Conservation (phyloP, 2,329 filamentous ascomycete species). For the Grosmannia huntii region DNA sequence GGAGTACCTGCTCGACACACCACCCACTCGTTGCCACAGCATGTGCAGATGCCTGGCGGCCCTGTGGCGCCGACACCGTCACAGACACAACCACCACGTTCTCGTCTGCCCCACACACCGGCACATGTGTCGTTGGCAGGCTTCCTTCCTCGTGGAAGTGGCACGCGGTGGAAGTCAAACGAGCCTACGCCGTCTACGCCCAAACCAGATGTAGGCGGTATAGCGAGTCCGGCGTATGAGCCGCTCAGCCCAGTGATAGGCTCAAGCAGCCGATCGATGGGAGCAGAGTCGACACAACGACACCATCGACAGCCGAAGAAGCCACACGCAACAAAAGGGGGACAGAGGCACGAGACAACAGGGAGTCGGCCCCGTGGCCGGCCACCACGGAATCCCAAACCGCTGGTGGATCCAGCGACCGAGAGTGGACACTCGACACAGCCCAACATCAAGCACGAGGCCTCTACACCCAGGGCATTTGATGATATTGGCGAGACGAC, state of each 20-base stretch:
- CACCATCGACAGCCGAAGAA: conserved; percentile 6
- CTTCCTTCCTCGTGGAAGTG: conserved; percentile 20
- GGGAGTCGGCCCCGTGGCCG: conserved; percentile 1
- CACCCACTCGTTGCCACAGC: conserved; percentile 5
- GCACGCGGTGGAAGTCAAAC: conserved; percentile 46
- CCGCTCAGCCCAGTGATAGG: conserved; percentile 41
- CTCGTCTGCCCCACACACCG: conserved; percentile 6
- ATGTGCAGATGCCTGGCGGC: conserved; percentile 1
- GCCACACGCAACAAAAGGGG: neutral
- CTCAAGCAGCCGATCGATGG: neutral
- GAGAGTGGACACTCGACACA: neutral
- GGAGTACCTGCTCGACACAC: neutral
- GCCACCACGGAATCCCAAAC: neutral
- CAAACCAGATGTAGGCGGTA: conserved; percentile 23
- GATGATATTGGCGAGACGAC: conserved; percentile 45
- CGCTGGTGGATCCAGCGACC: neutral
- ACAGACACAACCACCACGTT: conserved; percentile 7
- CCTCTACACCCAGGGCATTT: conserved; percentile 37
- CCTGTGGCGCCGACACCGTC: conserved; percentile 4
- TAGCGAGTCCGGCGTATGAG: conserved; percentile 42
- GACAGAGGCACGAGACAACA: neutral
- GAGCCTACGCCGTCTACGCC: conserved; percentile 46
- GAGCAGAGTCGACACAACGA: neutral
- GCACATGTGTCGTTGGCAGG: neutral
- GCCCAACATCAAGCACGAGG: conserved; percentile 46